These are phyloP conservation scores for Alternaria hordeiaustralica DNA, from an alignment of 2,329 filamentous ascomycete species.

Conservation along the genomic window DNA sequence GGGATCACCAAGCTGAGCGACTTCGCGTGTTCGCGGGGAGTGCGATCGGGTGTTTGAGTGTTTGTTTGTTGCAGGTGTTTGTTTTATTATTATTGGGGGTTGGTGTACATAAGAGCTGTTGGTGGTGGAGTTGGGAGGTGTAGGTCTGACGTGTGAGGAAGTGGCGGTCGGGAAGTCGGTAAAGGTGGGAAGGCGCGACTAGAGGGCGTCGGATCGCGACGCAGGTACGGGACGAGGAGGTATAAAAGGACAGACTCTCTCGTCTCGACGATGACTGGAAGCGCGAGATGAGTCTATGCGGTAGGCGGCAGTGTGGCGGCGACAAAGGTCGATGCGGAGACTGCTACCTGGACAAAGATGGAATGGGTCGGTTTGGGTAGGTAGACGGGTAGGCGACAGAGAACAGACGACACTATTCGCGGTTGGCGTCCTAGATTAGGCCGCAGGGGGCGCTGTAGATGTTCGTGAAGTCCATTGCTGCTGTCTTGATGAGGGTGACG, in stretches of 20 bases:
- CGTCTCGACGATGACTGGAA: conserved; percentile 22
- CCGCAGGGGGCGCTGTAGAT: conserved; percentile 38
- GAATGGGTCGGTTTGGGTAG: conserved; percentile 15
- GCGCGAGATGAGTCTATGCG: conserved; percentile 28
- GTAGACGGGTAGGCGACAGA: conserved; percentile 23
- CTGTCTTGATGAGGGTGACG: conserved; percentile 34
- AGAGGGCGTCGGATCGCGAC: conserved; percentile 10
- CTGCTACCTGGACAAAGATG: conserved; percentile 37
- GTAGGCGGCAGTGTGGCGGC: conserved; percentile 39
- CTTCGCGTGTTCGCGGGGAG: conserved; percentile 29
- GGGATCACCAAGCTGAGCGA: conserved; percentile 39
- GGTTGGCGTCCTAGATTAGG: conserved; percentile 37
- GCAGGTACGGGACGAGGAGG: conserved; percentile 15
- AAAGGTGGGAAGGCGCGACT: conserved; percentile 22
- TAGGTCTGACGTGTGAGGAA: conserved; percentile 36
- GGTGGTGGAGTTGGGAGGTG: conserved; percentile 20
- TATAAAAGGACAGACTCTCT: conserved; percentile 24
- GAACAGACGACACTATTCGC: conserved; percentile 23
- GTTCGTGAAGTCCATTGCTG: conserved; percentile 45
- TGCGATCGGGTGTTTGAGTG: conserved; percentile 9
- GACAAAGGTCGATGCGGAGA: conserved; percentile 31
- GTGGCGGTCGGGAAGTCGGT: conserved; percentile 35
- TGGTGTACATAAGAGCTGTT: conserved; percentile 25
- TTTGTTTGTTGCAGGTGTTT: conserved; percentile 21
- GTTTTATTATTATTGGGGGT: conserved; percentile 37